A percentile compares a stretch with the other conserved stretches of the same genome.
These are phyloP conservation scores for Fusarium odoratissimum DNA, from an alignment of 2,329 filamentous ascomycete species.

Conservation along the genomic window DNA sequence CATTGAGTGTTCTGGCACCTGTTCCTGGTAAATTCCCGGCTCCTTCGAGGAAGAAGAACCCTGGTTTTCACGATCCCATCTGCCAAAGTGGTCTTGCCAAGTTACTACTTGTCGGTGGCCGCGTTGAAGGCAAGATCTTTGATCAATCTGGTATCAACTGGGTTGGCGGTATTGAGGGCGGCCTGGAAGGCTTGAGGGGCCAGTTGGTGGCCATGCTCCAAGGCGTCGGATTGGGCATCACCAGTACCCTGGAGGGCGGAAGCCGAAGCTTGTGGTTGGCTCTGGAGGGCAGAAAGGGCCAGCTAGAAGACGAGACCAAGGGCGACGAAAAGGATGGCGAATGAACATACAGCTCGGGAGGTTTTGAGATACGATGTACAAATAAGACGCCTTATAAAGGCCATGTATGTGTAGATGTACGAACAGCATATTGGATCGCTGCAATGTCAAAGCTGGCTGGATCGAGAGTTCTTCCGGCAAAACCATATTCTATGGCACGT, in stretches of 20 bases:
- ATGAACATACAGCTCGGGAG: slow-evolving; percentile 2
- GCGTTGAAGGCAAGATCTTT: slow-evolving; percentile 87
- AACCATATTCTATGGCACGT: background rate
- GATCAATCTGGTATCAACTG: slow-evolving; percentile 76
- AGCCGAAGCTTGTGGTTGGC: slow-evolving; percentile 88
- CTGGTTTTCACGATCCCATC: slow-evolving; percentile 81
- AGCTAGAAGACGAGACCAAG: slow-evolving; percentile 74
- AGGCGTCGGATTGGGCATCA: slow-evolving; percentile 80
- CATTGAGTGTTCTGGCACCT: slow-evolving; percentile 81
- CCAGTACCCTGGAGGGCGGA: slow-evolving; percentile 81
- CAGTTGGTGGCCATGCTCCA: slow-evolving; percentile 87
- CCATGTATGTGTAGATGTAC: slow-evolving; percentile 45
- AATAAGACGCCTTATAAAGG: slow-evolving; percentile 23
- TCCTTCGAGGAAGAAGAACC: slow-evolving; percentile 79
- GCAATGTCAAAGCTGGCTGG: background rate
- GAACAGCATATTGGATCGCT: slow-evolving; percentile 33
- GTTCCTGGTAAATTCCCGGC: slow-evolving; percentile 78
- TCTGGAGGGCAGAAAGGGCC: slow-evolving; percentile 81
- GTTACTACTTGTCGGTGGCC: slow-evolving; percentile 84
- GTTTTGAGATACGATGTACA: slow-evolving; percentile 18
- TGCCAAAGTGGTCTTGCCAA: slow-evolving; percentile 89
- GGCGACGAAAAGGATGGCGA: slow-evolving; percentile 30
- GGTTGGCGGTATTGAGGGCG: slow-evolving; percentile 81
- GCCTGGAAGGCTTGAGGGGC: slow-evolving; percentile 81
- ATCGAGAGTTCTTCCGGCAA: background rate